Evolutionary conservation across 176 grass and related monocot species (phyloP).

Genomic region (Carex pumila): DNA sequence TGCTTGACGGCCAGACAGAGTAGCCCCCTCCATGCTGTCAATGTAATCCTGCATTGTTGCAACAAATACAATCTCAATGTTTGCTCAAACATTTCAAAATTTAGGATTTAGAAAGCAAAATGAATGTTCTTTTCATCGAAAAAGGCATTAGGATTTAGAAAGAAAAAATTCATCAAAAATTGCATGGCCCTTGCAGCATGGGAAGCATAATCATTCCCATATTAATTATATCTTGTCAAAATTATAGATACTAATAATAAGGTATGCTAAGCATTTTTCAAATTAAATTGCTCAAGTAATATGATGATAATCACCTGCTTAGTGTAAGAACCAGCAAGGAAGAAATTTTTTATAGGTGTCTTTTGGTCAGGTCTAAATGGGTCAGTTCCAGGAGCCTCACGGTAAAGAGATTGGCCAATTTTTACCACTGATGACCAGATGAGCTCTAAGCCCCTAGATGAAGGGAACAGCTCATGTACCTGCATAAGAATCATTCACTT

Average conservation of each 20-base stretch:
- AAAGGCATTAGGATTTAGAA: no score
- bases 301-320: slow-evolving; percentile 56
- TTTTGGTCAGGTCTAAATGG: slow-evolving; percentile 97
- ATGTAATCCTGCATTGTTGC: slow-evolving; percentile 75
- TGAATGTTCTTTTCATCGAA: not conserved
- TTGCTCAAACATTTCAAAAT: not conserved
- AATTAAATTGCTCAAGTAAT: not conserved
- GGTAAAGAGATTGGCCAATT: slow-evolving; percentile 85
- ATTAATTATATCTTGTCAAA: not conserved
- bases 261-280: not conserved
- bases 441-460: slow-evolving; percentile 64
- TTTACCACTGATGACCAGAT: slow-evolving; percentile 92
- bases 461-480: slow-evolving; percentile 87
- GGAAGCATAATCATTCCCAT: not conserved
- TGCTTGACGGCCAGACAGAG: slow-evolving; percentile 77
- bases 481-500: slow-evolving; percentile 23
- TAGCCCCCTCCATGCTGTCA: slow-evolving; percentile 99
- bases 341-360: slow-evolving; percentile 91
- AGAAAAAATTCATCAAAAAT: no score
- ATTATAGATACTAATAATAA: not conserved
- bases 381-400: slow-evolving; percentile 92
- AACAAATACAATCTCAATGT: not conserved
- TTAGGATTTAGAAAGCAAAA: not conserved
- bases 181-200: no score
- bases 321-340: slow-evolving; percentile 91